phyloP scores from a whole-genome alignment of 2,329 filamentous ascomycete genomes.

The Chrysoporthe cubensis region DNA sequence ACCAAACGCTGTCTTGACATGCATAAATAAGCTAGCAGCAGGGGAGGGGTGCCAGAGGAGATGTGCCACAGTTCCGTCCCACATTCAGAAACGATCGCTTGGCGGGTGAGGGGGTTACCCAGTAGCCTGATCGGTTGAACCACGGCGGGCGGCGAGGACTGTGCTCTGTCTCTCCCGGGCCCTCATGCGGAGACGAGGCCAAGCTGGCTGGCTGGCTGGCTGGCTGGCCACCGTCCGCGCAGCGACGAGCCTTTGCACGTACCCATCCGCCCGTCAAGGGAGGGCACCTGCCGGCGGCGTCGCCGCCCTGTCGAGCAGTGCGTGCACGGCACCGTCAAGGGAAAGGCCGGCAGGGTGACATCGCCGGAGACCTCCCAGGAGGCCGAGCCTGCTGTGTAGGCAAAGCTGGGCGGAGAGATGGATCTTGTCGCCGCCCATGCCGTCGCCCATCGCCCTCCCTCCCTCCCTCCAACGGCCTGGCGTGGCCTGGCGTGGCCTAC shows the following conservation, averaged over 20 bases:
- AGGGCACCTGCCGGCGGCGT: too few relatives aligned
- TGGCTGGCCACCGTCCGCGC: not conserved
- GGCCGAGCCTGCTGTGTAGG: too few relatives aligned
- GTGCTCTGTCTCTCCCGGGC: not conserved
- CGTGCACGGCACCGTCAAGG: conserved; percentile 2
- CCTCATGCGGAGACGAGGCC: not conserved
- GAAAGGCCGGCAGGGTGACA: too few relatives aligned
- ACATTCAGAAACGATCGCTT: conserved; percentile 10
- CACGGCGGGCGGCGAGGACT: not conserved
- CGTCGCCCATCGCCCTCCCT: too few relatives aligned
- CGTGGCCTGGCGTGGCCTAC: too few relatives aligned
- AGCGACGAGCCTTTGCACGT: not conserved
- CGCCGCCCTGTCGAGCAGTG: too few relatives aligned
- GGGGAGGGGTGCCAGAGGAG: conserved; percentile 24
- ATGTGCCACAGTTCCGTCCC: conserved; percentile 18
- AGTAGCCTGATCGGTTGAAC: not conserved
- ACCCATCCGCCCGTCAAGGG: too few relatives aligned
- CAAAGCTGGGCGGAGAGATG: not conserved
- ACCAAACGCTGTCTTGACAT: conserved; percentile 23
- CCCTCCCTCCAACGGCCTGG: too few relatives aligned
- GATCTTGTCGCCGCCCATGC: not conserved
- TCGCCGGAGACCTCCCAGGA: too few relatives aligned
- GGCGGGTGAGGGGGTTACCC: conserved; percentile 5
- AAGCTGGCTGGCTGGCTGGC: not conserved
- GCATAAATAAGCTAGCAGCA: conserved; percentile 26